A percentile compares a stretch with the other conserved stretches of the same genome.
These are phyloP conservation scores for Betula pendula DNA, from an alignment of 306 rosid species.

Conservation along the genomic window DNA sequence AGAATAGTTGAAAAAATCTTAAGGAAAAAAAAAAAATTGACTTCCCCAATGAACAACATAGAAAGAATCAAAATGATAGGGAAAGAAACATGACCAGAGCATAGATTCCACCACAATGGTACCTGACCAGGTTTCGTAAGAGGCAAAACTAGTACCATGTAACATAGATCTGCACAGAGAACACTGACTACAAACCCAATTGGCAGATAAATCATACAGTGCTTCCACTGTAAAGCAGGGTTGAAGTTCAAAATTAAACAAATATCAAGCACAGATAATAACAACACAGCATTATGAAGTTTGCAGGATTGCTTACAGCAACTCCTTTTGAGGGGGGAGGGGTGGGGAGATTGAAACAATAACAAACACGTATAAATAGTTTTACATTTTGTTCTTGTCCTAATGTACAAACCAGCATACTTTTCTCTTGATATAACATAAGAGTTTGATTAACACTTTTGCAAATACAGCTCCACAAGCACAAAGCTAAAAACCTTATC, in stretches of 20 bases:
- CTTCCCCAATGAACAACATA: neutral
- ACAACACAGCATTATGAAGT: neutral
- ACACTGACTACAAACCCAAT: conserved; percentile 1
- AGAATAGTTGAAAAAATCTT: neutral
- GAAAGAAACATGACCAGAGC: neutral
- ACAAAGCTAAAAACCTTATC: neutral
- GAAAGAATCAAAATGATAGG: neutral
- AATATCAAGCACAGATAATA: neutral
- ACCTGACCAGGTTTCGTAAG: neutral
- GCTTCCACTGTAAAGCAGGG: neutral
- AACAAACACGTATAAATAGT: neutral
- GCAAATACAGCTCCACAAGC: neutral
- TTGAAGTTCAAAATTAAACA: neutral
- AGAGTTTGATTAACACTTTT: neutral
- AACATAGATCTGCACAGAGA: neutral
- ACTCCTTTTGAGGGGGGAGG: no score
- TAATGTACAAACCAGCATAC: neutral
- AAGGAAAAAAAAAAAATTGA: neutral
- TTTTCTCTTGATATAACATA: neutral
- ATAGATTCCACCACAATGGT: neutral
- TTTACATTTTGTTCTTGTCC: no score
- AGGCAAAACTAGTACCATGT: neutral
- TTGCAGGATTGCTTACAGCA: neutral
- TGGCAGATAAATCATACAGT: neutral
- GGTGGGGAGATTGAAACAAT: neutral